Evolutionary conservation across 768 basidiomycete genomes (phyloP), one percentile per base, ranked within the genome.

Genomic region (Rhizopogon salebrosus): DNA sequence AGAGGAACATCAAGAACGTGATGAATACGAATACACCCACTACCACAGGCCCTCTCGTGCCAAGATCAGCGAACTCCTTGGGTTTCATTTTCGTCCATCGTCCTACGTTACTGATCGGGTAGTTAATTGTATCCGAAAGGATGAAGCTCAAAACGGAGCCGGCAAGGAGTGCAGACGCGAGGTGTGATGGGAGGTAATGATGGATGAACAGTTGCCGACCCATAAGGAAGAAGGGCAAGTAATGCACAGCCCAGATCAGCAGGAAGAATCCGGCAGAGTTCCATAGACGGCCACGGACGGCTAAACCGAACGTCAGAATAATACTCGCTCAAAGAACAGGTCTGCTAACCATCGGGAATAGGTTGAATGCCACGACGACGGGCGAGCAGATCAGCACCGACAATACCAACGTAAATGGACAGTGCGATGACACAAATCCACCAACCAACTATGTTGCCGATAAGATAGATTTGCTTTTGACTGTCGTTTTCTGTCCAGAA

Each of bases 201-300:
- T 99, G 97, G 23, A 99, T 75, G 79, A 99, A 99, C 39, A 95
- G 78, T 64, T 99, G 97, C 36, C 97, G 89, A 64, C 80, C 87
- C 92, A 99, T 95, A 24, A 98, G 78, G 85, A 92, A 99, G 80
- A 98, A 99, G 6, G 97, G 97, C 64, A 88, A 74, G 73, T 97
- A 99, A 68, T 99, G 97, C 51, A 90, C 91, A 11, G 80, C 87
- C 97, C 97, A 99, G 23, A 95, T 82, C 27, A 94, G 73, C 50
- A 94, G 71, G 83, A 99, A 98, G 78, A 98, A 97, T 20, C 95
- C 93, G 23, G 90, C 83, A 41, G 93, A 94, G 66, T 98, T 95
- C 84, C 94, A 92, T 10, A 98, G 76, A 34, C 97, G 86, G 65
- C 95, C 94, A 46, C 94, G 92, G 24, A 93, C 84, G 55, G 87